Evolutionary conservation across 306 rosid genomes (phyloP).

Genomic region (Quercus agrifolia): DNA sequence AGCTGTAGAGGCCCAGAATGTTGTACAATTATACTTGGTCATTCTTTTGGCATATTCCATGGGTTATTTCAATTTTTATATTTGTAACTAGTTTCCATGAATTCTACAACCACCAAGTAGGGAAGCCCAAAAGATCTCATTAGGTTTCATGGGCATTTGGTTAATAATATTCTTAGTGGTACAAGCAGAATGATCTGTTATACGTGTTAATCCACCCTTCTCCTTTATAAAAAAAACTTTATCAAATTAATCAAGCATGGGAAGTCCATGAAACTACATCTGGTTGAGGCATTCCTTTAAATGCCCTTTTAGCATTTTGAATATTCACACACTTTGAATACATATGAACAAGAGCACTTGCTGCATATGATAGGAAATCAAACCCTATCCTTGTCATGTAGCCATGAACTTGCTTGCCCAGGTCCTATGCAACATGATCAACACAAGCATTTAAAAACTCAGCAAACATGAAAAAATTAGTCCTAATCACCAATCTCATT

Average conservation of each 20-base stretch:
- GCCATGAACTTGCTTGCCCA: conserved; percentile 60
- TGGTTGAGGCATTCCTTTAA: conserved; percentile 39
- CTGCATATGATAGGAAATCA: too few relatives aligned
- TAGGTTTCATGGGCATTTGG: conserved; percentile 54
- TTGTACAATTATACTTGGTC: conserved; percentile 45
- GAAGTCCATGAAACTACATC: conserved; percentile 49
- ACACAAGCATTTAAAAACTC: conserved; percentile 65
- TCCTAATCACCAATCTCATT: conserved; percentile 31
- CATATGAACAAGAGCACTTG: too few relatives aligned
- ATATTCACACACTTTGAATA: too few relatives aligned
- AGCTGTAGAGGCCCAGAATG: conserved; percentile 32
- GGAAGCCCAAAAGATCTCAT: too few relatives aligned
- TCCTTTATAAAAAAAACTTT: conserved; percentile 45
- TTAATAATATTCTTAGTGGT: conserved; percentile 47
- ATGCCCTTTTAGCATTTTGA: neutral
- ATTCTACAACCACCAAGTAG: too few relatives aligned
- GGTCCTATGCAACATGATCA: conserved; percentile 44
- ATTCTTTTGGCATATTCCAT: conserved; percentile 9
- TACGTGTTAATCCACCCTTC: conserved; percentile 50
- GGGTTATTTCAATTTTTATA: neutral
- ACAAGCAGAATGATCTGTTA: conserved; percentile 65
- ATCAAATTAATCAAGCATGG: conserved; percentile 56
- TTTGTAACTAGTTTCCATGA: neutral
- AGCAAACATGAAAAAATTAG: conserved; percentile 40
- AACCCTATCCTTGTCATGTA: conserved; percentile 34